These are phyloP conservation scores for Ustilago hordei DNA, from an alignment of 1,284 basidiomycete genomes.

Conservation along the genomic window DNA sequence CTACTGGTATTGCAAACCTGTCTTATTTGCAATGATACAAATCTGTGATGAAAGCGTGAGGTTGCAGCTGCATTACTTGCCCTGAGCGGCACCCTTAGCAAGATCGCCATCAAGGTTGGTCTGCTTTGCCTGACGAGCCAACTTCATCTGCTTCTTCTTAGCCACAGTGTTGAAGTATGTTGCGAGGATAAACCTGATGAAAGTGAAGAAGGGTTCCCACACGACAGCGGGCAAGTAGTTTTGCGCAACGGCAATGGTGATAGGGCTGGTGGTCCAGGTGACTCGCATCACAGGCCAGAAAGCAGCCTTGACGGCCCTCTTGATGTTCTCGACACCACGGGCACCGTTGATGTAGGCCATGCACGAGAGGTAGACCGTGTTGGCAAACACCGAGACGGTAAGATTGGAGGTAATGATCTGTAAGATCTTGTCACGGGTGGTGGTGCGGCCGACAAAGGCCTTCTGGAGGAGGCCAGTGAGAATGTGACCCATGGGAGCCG, in stretches of 20 bases:
- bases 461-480: slow-evolving; percentile 77
- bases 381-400: slow-evolving; percentile 81
- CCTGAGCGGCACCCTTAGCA: slow-evolving; percentile 53
- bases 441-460: slow-evolving; percentile 81
- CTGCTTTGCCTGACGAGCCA: slow-evolving; percentile 45
- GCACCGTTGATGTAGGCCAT: slow-evolving; percentile 89
- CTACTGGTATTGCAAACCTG: not conserved
- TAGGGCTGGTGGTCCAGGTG: slow-evolving; percentile 80
- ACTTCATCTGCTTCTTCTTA: slow-evolving; percentile 65
- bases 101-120: slow-evolving; percentile 42
- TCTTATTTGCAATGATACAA: not conserved
- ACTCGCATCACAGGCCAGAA: slow-evolving; percentile 81
- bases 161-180: slow-evolving; percentile 63
- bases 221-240: slow-evolving; percentile 76
- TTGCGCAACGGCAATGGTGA: slow-evolving; percentile 79
- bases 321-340: slow-evolving; percentile 76
- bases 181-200: slow-evolving; percentile 54
- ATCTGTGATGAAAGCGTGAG: not conserved
- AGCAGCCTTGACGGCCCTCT: slow-evolving; percentile 79
- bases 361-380: slow-evolving; percentile 77
- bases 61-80: slow-evolving; percentile 33
- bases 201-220: slow-evolving; percentile 62
- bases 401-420: slow-evolving; percentile 81
- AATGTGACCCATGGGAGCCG: slow-evolving; percentile 83
- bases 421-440: slow-evolving; percentile 76